phyloP scores from a whole-genome alignment of 257 asterid genomes.

The Nemophila menziesii region DNA sequence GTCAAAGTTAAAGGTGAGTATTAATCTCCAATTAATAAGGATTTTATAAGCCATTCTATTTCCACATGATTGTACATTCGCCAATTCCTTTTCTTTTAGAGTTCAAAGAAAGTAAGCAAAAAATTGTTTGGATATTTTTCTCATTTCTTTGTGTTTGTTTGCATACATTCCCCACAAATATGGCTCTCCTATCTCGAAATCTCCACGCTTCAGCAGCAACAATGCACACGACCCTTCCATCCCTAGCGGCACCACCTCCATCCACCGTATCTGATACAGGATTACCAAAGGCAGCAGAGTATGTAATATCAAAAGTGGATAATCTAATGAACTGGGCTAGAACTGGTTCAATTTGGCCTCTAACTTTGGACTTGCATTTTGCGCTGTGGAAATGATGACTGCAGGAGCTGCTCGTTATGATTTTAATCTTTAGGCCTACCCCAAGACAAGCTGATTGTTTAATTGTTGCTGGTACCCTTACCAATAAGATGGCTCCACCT shows the following conservation, averaged over 20 bases:
- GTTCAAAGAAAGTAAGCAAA: no score
- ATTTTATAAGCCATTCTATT: no score
- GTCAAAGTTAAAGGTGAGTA: no score
- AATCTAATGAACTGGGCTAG: not conserved
- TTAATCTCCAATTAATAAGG: no score
- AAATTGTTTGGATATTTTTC: no score
- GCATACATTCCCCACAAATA: not conserved
- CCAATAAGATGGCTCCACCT: conserved; percentile 3
- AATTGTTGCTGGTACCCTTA: conserved; percentile 1
- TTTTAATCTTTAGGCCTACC: not conserved
- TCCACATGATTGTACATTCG: no score
- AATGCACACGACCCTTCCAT: not conserved
- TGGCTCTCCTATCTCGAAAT: conserved; percentile 1
- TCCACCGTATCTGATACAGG: not conserved
- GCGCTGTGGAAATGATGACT: not conserved
- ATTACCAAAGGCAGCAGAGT: not conserved
- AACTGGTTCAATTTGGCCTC: not conserved
- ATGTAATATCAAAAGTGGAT: not conserved
- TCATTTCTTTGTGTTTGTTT: no score
- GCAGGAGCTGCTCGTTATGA: not conserved
- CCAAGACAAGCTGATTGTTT: not conserved
- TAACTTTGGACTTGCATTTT: not conserved
- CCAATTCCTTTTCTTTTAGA: no score
- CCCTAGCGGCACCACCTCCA: not conserved
- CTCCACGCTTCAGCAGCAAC: not conserved